Evolutionary conservation across 306 rosid genomes (phyloP), one percentile per base, ranked within the genome.

Genomic region (Astragalus membranaceus): DNA sequence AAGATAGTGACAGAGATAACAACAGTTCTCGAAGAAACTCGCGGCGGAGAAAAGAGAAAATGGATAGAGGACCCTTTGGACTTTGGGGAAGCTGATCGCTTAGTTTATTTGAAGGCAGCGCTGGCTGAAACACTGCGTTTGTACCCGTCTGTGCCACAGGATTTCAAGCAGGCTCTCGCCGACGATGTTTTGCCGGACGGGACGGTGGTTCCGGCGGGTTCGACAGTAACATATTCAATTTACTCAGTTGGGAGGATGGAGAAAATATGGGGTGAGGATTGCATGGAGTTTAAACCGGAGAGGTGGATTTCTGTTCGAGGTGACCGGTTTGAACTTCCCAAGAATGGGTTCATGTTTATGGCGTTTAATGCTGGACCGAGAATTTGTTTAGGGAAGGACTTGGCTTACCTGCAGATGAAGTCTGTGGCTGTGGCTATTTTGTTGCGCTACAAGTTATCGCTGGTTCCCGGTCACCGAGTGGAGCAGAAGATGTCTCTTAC

Each of bases 341-440:
- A 85, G 53, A 92, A 93, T 29, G 85, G 85, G 4, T 93, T 84
- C 20, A 85, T 75, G 80, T 93, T 93, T 6, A 85, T 93, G 67
- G 98, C 98, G 32, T 93, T 93, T 51, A 93, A 93, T 12, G 98
- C 86, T 4, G 98, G 98, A 59, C 98, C 98, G 67, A 93, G 98
- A 60, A 90, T 81, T 9, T 93, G 98, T 66, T 75, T 93, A 66
- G 98, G 98, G 4, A 93, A 93, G 85, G 97, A 93, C 80, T 67
- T 93, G 79, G 98, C 98, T 64, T 93, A 93, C 79, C 59, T 93
- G 50, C 98, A 93, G 60, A 93, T 93, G 98, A 90, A 90, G 57
- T 93, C 98, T 0, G 96, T 93, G 54, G 98, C 94, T 3, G 88
- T 94, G 0, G 98, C 98, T 14, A 88, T 93, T 17, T 86, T 93